phyloP scores from a whole-genome alignment of 352 stramenopile species.

The Blastocystis sp. region DNA sequence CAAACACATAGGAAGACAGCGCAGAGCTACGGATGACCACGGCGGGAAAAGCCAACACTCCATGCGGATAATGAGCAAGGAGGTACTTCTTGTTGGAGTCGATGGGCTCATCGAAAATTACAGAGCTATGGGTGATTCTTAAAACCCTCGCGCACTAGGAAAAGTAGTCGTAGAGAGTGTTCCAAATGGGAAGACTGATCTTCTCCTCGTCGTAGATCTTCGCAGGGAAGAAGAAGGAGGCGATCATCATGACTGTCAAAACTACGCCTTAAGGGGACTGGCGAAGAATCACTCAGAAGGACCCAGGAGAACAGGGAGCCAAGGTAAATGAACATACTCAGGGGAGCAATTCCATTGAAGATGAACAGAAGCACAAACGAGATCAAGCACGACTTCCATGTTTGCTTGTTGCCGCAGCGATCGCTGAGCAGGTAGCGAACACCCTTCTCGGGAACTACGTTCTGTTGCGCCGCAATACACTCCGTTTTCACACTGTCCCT shows the following conservation, averaged over 20 bases:
- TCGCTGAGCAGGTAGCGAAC: constrained; percentile 52
- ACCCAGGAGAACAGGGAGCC: constrained; percentile 21
- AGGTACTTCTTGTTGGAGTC: constrained; percentile 33
- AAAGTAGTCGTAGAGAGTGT: constrained; percentile 55
- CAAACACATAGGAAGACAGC: constrained; percentile 14
- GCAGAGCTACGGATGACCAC: neutral
- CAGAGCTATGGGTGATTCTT: neutral
- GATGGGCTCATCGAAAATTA: constrained; percentile 45
- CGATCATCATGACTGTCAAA: neutral
- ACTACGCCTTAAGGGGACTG: constrained; percentile 1
- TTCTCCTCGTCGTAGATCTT: constrained; percentile 35
- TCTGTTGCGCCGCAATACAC: neutral
- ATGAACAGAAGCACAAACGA: constrained; percentile 20
- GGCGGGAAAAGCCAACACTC: neutral
- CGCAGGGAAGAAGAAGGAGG: constrained; percentile 10
- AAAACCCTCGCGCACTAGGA: constrained; percentile 12
- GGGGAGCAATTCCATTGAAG: constrained; percentile 4
- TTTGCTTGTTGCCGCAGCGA: constrained; percentile 12
- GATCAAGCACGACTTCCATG: neutral
- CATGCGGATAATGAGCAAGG: constrained; percentile 44
- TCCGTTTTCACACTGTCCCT: constrained; percentile 16
- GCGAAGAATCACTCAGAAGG: neutral
- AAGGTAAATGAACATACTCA: neutral
- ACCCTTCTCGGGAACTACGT: neutral
- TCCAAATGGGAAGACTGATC: constrained; percentile 25